A percentile compares a stretch with the other conserved stretches of the same genome.
Evolutionary conservation across 495 filamentous ascomycete species (phyloP).

Genomic region (Neurospora discreta): DNA sequence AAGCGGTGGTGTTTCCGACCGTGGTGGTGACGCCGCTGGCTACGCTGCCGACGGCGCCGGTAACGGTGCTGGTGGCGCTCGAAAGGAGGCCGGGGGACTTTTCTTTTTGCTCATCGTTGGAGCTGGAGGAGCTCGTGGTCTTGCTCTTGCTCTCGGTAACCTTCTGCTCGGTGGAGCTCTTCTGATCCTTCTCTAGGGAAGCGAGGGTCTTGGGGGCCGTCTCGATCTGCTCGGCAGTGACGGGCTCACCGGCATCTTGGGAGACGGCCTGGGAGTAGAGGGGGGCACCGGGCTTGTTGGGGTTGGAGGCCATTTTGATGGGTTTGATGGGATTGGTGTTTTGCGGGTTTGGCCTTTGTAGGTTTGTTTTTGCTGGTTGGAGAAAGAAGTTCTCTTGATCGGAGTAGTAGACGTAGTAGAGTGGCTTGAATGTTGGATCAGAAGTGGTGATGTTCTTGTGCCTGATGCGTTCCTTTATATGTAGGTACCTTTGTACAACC

Average conservation of each 20-base stretch:
- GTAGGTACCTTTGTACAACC: neutral
- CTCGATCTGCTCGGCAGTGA: neutral
- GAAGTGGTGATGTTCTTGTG: neutral
- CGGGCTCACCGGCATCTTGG: neutral
- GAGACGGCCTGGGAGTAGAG: neutral
- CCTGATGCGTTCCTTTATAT: neutral
- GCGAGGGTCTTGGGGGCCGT: neutral
- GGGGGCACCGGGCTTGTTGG: neutral
- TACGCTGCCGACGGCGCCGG: slow-evolving; percentile 53
- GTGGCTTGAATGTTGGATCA: neutral
- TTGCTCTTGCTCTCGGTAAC: neutral
- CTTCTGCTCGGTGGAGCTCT: neutral
- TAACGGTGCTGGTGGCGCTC: slow-evolving; percentile 21
- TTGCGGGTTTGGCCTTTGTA: neutral
- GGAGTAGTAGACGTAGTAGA: neutral
- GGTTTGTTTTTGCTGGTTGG: neutral
- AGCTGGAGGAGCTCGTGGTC: neutral
- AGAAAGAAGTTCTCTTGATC: neutral
- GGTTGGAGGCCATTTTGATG: neutral
- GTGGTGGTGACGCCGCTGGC: slow-evolving; percentile 46
- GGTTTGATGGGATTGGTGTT: neutral
- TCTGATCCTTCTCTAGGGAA: neutral
- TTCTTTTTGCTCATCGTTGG: neutral
- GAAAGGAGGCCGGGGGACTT: neutral
- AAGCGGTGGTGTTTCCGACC: slow-evolving; percentile 46